These are phyloP conservation scores for Hypsizygus marmoreus DNA, from an alignment of 768 basidiomycete species.

Conservation along the genomic window DNA sequence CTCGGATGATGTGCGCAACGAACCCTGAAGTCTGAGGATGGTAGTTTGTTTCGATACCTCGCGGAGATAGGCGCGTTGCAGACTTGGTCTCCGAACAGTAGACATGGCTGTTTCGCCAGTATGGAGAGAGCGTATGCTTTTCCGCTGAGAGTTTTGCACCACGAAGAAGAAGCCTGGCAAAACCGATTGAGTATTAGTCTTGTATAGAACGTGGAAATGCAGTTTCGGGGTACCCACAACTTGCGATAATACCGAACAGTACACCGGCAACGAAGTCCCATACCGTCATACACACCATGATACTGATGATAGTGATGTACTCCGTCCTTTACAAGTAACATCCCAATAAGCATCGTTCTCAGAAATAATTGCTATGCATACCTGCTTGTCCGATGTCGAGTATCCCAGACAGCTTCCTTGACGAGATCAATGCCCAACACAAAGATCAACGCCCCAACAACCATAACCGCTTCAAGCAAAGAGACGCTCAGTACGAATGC, in stretches of 20 bases:
- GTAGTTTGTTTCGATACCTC: constrained; percentile 91
- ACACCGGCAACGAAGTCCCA: constrained; percentile 97
- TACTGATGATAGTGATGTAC: constrained; percentile 82
- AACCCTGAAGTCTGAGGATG: constrained; percentile 84
- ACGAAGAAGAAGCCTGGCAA: constrained; percentile 88
- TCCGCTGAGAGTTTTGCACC: constrained; percentile 86
- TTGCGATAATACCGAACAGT: constrained; percentile 87
- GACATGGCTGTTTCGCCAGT: constrained; percentile 86
- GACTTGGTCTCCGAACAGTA: constrained; percentile 85
- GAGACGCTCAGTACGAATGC: not conserved
- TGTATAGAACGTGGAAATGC: not conserved
- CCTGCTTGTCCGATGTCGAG: constrained; percentile 81
- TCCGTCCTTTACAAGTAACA: constrained; percentile 55
- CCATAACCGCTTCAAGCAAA: constrained; percentile 70
- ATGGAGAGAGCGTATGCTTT: constrained; percentile 82
- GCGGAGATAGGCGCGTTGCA: constrained; percentile 88
- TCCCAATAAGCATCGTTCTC: constrained; percentile 7
- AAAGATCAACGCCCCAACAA: constrained; percentile 90
- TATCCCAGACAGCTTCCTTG: constrained; percentile 97
- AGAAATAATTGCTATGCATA: constrained; percentile 29
- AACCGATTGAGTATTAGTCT: not conserved
- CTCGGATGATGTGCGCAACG: not conserved
- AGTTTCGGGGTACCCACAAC: constrained; percentile 55
- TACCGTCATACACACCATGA: constrained; percentile 89
- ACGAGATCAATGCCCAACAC: constrained; percentile 93